A percentile compares a stretch with the other conserved stretches of the same genome.
These are phyloP conservation scores for Wallemia ichthyophaga DNA, from an alignment of 1,284 basidiomycete genomes.

Conservation along the genomic window DNA sequence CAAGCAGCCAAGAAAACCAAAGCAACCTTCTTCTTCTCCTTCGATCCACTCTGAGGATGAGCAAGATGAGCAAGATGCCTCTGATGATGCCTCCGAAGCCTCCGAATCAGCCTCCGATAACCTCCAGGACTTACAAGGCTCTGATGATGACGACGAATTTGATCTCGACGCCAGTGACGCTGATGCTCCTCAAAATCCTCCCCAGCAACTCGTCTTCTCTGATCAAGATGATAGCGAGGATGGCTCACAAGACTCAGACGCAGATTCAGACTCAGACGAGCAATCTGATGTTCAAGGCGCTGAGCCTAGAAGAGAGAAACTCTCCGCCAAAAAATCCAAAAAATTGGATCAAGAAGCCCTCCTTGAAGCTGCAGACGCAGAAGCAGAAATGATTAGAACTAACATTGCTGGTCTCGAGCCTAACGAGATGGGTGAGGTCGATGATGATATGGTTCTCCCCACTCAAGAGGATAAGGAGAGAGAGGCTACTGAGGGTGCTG, in stretches of 20 bases:
- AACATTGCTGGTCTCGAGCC: background rate
- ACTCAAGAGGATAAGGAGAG: slow-evolving; percentile 52
- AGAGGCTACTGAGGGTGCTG: slow-evolving; percentile 30
- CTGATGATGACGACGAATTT: background rate
- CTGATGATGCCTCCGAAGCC: too few species aligned
- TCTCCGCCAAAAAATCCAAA: background rate
- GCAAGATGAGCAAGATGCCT: too few species aligned
- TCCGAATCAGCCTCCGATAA: too few species aligned
- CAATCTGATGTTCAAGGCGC: background rate
- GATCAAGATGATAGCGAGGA: slow-evolving; percentile 4
- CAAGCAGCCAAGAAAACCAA: background rate
- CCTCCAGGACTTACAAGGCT: background rate
- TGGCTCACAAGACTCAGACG: background rate
- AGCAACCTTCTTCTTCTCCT: too few species aligned
- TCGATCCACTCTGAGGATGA: background rate
- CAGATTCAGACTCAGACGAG: slow-evolving; percentile 3
- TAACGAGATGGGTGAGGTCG: slow-evolving; percentile 27
- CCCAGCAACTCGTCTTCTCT: background rate
- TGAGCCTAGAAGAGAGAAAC: background rate
- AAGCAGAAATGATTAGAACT: slow-evolving; percentile 7
- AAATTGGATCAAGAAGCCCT: slow-evolving; percentile 7
- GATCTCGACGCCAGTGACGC: background rate
- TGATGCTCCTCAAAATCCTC: background rate
- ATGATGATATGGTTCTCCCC: slow-evolving; percentile 37
- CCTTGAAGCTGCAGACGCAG: slow-evolving; percentile 8